phyloP scores from a whole-genome alignment of 2,329 filamentous ascomycete genomes.

The Zasmidium angulare region DNA sequence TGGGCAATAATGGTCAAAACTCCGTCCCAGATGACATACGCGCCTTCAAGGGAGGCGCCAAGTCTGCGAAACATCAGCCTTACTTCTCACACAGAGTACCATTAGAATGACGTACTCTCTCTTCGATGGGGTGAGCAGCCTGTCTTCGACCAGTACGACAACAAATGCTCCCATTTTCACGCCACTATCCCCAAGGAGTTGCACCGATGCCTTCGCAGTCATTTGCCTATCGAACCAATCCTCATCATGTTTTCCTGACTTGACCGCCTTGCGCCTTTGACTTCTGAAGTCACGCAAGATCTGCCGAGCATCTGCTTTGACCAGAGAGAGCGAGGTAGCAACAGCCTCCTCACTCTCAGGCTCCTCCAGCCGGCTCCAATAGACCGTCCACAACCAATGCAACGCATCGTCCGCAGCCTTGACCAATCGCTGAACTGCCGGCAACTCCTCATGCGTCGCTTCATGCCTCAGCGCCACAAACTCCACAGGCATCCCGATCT shows the following conservation, averaged over 20 bases:
- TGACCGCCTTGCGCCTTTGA: constrained; percentile 13
- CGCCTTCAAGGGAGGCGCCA: constrained; percentile 41
- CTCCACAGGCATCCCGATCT: constrained; percentile 67
- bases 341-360: constrained; percentile 24
- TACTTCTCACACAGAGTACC: neutral
- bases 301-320: constrained; percentile 32
- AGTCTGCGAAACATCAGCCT: constrained; percentile 25
- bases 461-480: constrained; percentile 90
- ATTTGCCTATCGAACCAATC: neutral
- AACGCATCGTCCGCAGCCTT: constrained; percentile 69
- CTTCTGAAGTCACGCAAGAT: constrained; percentile 29
- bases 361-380: constrained; percentile 64
- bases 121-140: constrained; percentile 38
- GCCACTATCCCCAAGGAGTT: constrained; percentile 12
- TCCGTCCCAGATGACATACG: constrained; percentile 46
- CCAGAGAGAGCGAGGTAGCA: constrained; percentile 32
- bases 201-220: constrained; percentile 13
- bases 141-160: constrained; percentile 36
- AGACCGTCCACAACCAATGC: constrained; percentile 84
- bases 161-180: constrained; percentile 19
- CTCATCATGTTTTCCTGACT: neutral
- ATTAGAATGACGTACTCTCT: constrained; percentile 28
- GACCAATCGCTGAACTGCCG: constrained; percentile 70
- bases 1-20: constrained; percentile 40
- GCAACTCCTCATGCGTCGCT: constrained; percentile 84